phyloP scores from a whole-genome alignment of 371 early-diverging fungal species.

The Capniomyces stellatus region DNA sequence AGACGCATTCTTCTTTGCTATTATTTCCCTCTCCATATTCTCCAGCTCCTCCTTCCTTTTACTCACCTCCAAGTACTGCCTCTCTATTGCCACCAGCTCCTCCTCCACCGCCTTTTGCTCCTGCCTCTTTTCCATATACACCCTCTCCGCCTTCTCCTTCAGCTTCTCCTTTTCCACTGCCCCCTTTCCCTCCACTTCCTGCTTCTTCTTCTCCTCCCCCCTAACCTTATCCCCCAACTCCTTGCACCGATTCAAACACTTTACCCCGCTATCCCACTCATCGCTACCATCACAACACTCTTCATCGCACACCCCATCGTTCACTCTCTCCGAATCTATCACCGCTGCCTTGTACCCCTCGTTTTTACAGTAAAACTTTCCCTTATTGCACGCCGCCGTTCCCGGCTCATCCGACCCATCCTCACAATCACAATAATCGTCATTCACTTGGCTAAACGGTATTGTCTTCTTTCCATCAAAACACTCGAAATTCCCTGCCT shows the following conservation, averaged over 20 bases:
- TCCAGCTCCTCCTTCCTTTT: constrained; percentile 21
- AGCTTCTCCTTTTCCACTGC: constrained; percentile 12
- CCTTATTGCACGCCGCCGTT: constrained; percentile 77
- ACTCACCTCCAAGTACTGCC: constrained; percentile 18
- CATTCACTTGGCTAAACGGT: constrained; percentile 57
- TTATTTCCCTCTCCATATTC: constrained; percentile 18
- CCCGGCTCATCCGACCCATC: constrained; percentile 95
- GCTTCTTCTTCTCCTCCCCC: constrained; percentile 6
- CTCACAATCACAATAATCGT: constrained; percentile 88
- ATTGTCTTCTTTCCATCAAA: constrained; percentile 52
- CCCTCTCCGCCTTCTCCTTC: constrained; percentile 20
- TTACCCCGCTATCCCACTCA: constrained; percentile 37
- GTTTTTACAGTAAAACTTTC: constrained; percentile 66
- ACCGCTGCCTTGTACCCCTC: constrained; percentile 46
- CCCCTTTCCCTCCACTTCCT: constrained; percentile 11
- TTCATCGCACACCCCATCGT: constrained; percentile 86
- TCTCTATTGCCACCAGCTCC: constrained; percentile 18
- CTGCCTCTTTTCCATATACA: constrained; percentile 13
- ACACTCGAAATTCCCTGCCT: constrained; percentile 40
- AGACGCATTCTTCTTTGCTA: constrained; percentile 13
- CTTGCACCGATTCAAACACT: constrained; percentile 57
- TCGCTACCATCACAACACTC: constrained; percentile 92
- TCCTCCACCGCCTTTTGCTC: constrained; percentile 15
- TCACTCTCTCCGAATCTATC: constrained; percentile 56
- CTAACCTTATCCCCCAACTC: constrained; percentile 26